Evolutionary conservation across 1,139 yeast species (phyloP).

Genomic region (Yamadazyma taylorii): DNA sequence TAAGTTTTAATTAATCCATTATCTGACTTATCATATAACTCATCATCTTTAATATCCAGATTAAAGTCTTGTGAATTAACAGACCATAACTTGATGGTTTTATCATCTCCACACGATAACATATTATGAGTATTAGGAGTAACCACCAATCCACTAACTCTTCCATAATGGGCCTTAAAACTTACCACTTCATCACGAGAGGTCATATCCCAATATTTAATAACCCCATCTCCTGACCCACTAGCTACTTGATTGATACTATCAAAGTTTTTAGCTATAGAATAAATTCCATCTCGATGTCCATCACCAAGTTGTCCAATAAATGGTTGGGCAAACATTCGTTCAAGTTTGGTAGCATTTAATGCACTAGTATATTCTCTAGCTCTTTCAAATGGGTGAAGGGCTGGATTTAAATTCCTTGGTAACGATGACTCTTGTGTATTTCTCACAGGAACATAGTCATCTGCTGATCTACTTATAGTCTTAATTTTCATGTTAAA

Average conservation of each 20-base stretch:
- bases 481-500: conserved; percentile 45
- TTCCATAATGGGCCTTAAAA: conserved; percentile 87
- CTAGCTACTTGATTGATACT: conserved; percentile 77
- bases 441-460: conserved; percentile 88
- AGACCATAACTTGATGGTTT: conserved; percentile 84
- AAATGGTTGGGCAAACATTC: conserved; percentile 98
- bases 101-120: conserved; percentile 89
- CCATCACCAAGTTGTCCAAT: conserved; percentile 94
- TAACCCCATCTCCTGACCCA: conserved; percentile 93
- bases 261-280: conserved; percentile 76
- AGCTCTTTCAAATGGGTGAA: conserved; percentile 96
- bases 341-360: conserved; percentile 90
- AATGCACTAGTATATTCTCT: conserved; percentile 94
- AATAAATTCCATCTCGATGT: conserved; percentile 93
- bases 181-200: conserved; percentile 72
- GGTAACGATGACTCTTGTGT: conserved; percentile 87
- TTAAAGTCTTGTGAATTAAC: conserved; percentile 46
- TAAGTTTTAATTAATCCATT: conserved; percentile 70
- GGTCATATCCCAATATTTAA: conserved; percentile 88
- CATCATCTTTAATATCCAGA: conserved; percentile 30
- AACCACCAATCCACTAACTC: conserved; percentile 84
- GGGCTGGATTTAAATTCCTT: conserved; percentile 87
- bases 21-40: conserved; percentile 30
- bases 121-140: conserved; percentile 63
- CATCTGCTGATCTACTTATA: conserved; percentile 84